Percentiles rank a stretch among this genome's conserved stretches.
These are phyloP conservation scores for Plantago ovata DNA, from an alignment of 257 asterid genomes.

Conservation along the genomic window DNA sequence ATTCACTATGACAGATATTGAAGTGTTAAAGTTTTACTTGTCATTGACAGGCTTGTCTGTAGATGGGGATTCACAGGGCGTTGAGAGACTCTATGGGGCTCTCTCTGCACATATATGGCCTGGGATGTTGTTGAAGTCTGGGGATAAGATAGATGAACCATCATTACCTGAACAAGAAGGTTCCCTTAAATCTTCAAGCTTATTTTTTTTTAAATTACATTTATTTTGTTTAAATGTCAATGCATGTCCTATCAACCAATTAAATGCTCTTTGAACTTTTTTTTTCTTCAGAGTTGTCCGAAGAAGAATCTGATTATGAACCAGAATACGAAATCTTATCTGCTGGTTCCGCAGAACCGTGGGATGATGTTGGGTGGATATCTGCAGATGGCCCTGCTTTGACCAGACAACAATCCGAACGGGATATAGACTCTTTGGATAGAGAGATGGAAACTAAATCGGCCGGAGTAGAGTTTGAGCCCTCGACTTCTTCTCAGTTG, in stretches of 20 bases:
- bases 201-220: constrained; percentile 3
- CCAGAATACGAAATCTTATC: constrained; percentile 74
- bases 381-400: constrained; percentile 55
- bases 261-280: constrained; percentile 11
- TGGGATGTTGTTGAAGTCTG: constrained; percentile 91
- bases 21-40: neutral
- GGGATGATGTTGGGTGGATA: constrained; percentile 58
- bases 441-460: constrained; percentile 24
- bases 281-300: constrained; percentile 56
- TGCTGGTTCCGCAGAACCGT: constrained; percentile 73
- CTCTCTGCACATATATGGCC: constrained; percentile 98
- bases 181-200: constrained; percentile 10
- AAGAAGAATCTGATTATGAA: constrained; percentile 73
- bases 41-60: constrained; percentile 41
- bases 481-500: constrained; percentile 46
- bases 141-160: constrained; percentile 75
- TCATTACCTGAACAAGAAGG: constrained; percentile 84
- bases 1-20: constrained; percentile 4
- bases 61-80: constrained; percentile 92
- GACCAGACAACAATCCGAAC: constrained; percentile 32
- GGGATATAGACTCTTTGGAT: constrained; percentile 23
- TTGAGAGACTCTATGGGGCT: constrained; percentile 82
- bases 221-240: neutral
- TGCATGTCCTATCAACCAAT: constrained; percentile 7
- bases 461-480: constrained; percentile 31